Percentiles rank a stretch among this genome's conserved stretches.
phyloP scores from a whole-genome alignment of 306 rosid species.

The Ormosia semicastrata region DNA sequence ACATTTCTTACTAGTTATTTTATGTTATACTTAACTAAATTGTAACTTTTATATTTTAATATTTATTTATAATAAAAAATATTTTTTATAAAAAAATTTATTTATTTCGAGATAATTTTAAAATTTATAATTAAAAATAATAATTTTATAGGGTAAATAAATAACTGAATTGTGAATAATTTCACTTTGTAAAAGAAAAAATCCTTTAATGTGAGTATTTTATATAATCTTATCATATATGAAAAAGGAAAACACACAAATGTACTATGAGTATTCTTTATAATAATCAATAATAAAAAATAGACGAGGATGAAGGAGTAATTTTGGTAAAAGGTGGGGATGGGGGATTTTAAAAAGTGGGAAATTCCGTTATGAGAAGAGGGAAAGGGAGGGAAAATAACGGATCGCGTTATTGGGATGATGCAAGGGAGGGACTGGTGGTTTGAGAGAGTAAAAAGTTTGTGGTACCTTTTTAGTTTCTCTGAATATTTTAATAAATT shows the following conservation, averaged over 20 bases:
- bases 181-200: no score
- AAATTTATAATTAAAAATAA: no score
- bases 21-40: no score
- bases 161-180: no score
- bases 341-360: constrained; percentile 5
- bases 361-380: constrained; percentile 52
- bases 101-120: no score
- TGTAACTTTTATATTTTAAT: no score
- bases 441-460: constrained; percentile 28
- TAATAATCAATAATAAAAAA: not conserved
- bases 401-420: constrained; percentile 75
- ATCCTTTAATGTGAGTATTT: no score
- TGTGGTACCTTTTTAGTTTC: not conserved
- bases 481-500: constrained; percentile 25
- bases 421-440: constrained; percentile 17
- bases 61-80: no score
- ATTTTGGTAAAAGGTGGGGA: not conserved
- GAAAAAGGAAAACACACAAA: not conserved
- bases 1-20: no score
- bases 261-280: not conserved
- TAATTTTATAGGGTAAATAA: no score
- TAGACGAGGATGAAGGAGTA: constrained; percentile 14
- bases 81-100: no score
- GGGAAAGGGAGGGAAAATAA: constrained; percentile 43
- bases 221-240: no score